phyloP scores from a whole-genome alignment of 495 filamentous ascomycete genomes.

The Penicillium lagena region DNA sequence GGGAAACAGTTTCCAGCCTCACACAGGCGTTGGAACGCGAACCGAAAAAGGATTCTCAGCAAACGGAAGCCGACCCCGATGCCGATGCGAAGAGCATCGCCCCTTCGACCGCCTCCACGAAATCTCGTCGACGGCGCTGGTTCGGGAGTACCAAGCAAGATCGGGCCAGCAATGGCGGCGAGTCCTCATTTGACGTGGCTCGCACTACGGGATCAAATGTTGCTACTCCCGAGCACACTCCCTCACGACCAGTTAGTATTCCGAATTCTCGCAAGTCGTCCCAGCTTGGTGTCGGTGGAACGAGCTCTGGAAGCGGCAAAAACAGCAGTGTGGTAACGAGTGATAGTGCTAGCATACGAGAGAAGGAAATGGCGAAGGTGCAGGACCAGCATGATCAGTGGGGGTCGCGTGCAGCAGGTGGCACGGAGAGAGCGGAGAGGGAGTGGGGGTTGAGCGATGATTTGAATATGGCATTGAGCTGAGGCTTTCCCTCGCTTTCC shows the following conservation, averaged over 20 bases:
- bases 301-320: too few relatives aligned
- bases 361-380: slow-evolving; percentile 45
- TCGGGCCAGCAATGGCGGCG: slow-evolving; percentile 14
- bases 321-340: slow-evolving; percentile 29
- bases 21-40: slow-evolving; percentile 27
- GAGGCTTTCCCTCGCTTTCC: slow-evolving; percentile 7
- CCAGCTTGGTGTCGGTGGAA: slow-evolving; percentile 24
- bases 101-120: slow-evolving; percentile 25
- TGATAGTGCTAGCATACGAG: slow-evolving; percentile 32
- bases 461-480: slow-evolving; percentile 49
- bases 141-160: slow-evolving; percentile 34
- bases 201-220: slow-evolving; percentile 12
- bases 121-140: slow-evolving; percentile 32
- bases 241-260: slow-evolving; percentile 30
- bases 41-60: slow-evolving; percentile 13
- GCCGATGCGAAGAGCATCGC: slow-evolving; percentile 25
- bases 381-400: slow-evolving; percentile 41
- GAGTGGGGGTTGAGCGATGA: slow-evolving; percentile 46
- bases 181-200: slow-evolving; percentile 10
- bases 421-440: slow-evolving; percentile 37
- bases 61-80: slow-evolving; percentile 10
- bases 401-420: slow-evolving; percentile 31
- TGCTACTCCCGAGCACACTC: slow-evolving; percentile 4
- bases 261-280: slow-evolving; percentile 22
- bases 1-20: slow-evolving; percentile 22